Evolutionary conservation across 2,329 filamentous ascomycete genomes (phyloP).

Genomic region (Coleophoma eucalyptorum): DNA sequence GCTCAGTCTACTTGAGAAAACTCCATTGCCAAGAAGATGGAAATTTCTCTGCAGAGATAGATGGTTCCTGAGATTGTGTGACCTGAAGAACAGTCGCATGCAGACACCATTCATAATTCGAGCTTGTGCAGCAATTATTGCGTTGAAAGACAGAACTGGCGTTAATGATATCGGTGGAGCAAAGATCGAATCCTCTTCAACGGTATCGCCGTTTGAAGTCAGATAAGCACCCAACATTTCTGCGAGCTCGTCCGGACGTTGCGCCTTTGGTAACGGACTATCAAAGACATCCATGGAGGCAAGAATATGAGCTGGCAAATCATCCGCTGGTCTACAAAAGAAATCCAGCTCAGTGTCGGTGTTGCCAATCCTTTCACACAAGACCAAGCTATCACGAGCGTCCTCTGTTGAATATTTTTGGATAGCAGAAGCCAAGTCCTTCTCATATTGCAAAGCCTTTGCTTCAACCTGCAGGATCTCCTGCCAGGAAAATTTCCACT

Average conservation of each 20-base stretch:
- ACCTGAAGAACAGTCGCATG: conserved; percentile 71
- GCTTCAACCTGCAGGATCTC: conserved; percentile 61
- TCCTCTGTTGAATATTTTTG: conserved; percentile 10
- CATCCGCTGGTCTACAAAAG: conserved; percentile 42
- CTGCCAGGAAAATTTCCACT: conserved; percentile 71
- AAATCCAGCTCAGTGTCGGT: conserved; percentile 27
- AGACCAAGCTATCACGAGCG: neutral
- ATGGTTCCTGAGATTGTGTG: conserved; percentile 69
- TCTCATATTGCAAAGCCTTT: conserved; percentile 52
- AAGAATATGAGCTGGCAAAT: conserved; percentile 44
- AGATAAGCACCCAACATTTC: conserved; percentile 17
- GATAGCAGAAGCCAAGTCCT: conserved; percentile 32
- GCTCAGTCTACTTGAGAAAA: conserved; percentile 76
- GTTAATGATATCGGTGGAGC: conserved; percentile 38
- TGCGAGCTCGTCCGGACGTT: conserved; percentile 16
- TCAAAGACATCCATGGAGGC: conserved; percentile 46
- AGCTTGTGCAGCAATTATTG: conserved; percentile 70
- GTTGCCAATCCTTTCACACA: too few relatives aligned
- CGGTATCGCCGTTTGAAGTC: conserved; percentile 1
- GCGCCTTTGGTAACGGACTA: conserved; percentile 27
- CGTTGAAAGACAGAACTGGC: conserved; percentile 71
- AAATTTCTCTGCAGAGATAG: conserved; percentile 74
- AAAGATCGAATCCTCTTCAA: conserved; percentile 17
- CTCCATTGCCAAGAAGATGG: conserved; percentile 78
- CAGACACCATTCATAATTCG: conserved; percentile 74